Conservation (phyloP, 768 basidiomycete genomes). For the Lactifluus hygrophoroides region DNA sequence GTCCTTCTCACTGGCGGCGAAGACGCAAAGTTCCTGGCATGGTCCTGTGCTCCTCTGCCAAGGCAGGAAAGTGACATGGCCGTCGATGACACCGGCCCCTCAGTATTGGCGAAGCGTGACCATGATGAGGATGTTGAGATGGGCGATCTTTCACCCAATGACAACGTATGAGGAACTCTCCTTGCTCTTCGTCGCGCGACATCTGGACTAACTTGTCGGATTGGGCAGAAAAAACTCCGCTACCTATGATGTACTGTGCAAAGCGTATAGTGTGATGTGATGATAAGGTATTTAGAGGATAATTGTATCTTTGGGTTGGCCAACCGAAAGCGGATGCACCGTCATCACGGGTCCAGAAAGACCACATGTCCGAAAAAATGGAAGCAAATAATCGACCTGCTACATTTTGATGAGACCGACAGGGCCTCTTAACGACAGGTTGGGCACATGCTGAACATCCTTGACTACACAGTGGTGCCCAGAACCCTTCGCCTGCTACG, state of each 20-base stretch:
- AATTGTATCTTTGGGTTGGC: neutral
- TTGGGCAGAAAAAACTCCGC: slow-evolving; percentile 5
- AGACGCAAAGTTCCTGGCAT: slow-evolving; percentile 28
- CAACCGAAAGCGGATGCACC: neutral
- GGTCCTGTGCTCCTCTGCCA: slow-evolving; percentile 22
- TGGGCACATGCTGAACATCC: neutral
- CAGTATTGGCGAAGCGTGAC: slow-evolving; percentile 11
- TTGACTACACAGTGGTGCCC: too few species aligned
- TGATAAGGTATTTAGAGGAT: neutral
- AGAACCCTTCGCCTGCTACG: neutral
- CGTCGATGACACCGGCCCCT: neutral
- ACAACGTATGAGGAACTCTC: neutral
- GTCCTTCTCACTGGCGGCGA: slow-evolving; percentile 31
- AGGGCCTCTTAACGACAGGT: too few species aligned
- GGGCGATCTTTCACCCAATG: neutral
- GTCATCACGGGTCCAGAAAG: neutral
- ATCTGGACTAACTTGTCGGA: neutral
- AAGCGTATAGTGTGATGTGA: too few species aligned
- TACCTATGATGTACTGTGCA: neutral
- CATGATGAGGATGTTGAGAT: slow-evolving; percentile 20
- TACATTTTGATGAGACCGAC: too few species aligned
- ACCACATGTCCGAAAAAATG: neutral
- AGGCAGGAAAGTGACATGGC: slow-evolving; percentile 5
- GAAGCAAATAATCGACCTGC: neutral
- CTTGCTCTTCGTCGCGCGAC: neutral